Base-by-base conservation (phyloP, 1,284 basidiomycete genomes). In the Neolentinus lepideus region DNA sequence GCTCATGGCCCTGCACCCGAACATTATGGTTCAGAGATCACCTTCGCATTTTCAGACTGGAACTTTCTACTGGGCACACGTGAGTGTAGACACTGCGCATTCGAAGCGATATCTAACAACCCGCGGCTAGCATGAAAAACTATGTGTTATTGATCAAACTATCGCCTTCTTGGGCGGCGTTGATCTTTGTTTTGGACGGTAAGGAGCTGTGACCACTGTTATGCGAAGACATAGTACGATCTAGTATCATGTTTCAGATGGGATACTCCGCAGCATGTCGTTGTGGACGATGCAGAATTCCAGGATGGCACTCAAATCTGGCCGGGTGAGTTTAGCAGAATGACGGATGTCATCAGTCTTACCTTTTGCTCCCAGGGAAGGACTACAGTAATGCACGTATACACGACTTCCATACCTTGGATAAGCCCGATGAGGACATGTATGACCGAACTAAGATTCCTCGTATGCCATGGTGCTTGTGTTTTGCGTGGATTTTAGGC, bases 81-180 rank as follows among this genome's bases (percentile, higher is more conserved):
- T 93, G 63, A 64, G 85, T 71, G 29, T n/a, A n/a, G n/a, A n/a
- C 29, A 6, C 29, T 31, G 29, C 29, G 12, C 12, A 31, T 12
- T 12, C 12, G 4, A 25, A 29, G 4, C 14, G 33, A 6, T n/a
- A 9, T 27, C 9, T 24, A 3, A 3, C 8, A 24, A 6, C 9
- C 8, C 4, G 3, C n/a, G 8, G 26, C 3, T 24, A 95, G 87
- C 97, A 99, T 71, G 97, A 99, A 75, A 99, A 99, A 71, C 70
- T 99, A 58, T 98, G 96, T 68, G 93, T 98, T 14, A 92, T 99
- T 59, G 97, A 99, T 69, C 92, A 98, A 69, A 88, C 92, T 0
- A 96, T 98, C 61, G 96, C 92, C 0, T 99, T 99, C 71, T 97
- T 95, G 92, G 97, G 97, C 27, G 97, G 97, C 1, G 73, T 99